Evolutionary conservation across 306 rosid genomes (phyloP), one percentile per base, ranked within the genome.

Genomic region (Parietaria judaica): DNA sequence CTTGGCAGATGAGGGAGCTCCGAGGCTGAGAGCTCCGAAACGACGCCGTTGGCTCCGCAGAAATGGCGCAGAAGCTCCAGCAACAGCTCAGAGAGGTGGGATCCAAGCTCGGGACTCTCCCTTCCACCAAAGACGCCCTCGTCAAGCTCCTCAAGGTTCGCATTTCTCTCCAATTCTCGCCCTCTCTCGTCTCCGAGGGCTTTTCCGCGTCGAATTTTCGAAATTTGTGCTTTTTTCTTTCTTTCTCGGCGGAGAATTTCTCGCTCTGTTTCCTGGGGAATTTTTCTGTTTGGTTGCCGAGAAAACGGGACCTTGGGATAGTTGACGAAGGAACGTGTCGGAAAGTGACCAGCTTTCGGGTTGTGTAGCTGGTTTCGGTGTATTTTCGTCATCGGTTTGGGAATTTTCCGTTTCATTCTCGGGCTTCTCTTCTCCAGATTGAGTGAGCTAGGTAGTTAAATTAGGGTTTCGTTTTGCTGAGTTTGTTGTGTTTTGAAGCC

Each of bases 41-140:
- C 79, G 64, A 53, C 76, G 47, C 65, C 76, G 75, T 76, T 70
- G 11, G 43, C 66, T 35, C 61, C 58, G 62, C 39, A 56, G 63
- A 60, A 45, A 88, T 92, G 96, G 73, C 90, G 38, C 78, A 75
- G 61, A 80, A 83, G 72, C 81, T 83, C 55, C 82, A 82, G 75
- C 84, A 65, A 61, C 99, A 74, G 74, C 97, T 94, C 58, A 84
- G 70, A 86, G 99, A 94, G 71, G 61, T 94, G 86, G 99, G 97
- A 88, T 94, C 97, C 77, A 94, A 84, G 87, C 90, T 94, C 50
- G 78, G 80, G 5, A 60, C 73, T 10, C 83, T 71, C 81, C 97
- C 88, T 15, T 36, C 94, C 14, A 67, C 90, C 68, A 94, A 94
- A 71, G 99, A 94, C 75, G 73, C 83, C 61, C 90, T 94, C 73